Base-by-base conservation (phyloP, 2,329 filamentous ascomycete species). In the Fusarium napiforme region DNA sequence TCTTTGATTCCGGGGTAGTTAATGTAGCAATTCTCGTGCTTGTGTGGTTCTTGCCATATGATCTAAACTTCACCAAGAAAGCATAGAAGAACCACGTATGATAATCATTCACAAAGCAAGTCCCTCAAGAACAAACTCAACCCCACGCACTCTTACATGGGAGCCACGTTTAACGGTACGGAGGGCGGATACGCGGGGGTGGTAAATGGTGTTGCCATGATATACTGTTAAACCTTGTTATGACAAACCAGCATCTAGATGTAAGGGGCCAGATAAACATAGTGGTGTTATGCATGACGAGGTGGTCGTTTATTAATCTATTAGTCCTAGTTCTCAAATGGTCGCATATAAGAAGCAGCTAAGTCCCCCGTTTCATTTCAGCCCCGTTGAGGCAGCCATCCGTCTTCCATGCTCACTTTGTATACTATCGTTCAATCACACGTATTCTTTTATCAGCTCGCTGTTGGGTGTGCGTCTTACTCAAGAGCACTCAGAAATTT, bases 81-180 rank as follows among this genome's bases (percentile, higher is more conserved):
- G 50, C 23, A 55, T 30, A n/a, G 10, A 40, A n/a, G 15, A 30
- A 37, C 19, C 26, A 55, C 19, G 21, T 28, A 18, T 42, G 19
- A 55, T 40, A 23, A 10, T 9, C 5, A 36, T 11, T 30, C 23
- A 37, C 16, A 36, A 19, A 28, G 4, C 5, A 30, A 23, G 26
- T 37, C 4, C 5, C 15, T 11, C 36, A 6, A 69, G 34, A 19
- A 39, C 9, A 26, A 34, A 18, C 26, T 32, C 11, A 39, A 52
- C 66, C 70, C 70, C 70, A 73, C 70, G 70, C 47, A 21, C 36
- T 40, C 19, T 23, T 53, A 57, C 70, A 70, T 40, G 69, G 69
- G 59, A 62, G 42, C 59, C 50, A 70, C 40, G 56, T 46, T n/a
- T 34, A 45, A 49, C 36, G 34, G 55, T 42, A 59, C 58, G 45